phyloP scores from a whole-genome alignment of 2,329 filamentous ascomycete genomes.

The Colletotrichum simmondsii region DNA sequence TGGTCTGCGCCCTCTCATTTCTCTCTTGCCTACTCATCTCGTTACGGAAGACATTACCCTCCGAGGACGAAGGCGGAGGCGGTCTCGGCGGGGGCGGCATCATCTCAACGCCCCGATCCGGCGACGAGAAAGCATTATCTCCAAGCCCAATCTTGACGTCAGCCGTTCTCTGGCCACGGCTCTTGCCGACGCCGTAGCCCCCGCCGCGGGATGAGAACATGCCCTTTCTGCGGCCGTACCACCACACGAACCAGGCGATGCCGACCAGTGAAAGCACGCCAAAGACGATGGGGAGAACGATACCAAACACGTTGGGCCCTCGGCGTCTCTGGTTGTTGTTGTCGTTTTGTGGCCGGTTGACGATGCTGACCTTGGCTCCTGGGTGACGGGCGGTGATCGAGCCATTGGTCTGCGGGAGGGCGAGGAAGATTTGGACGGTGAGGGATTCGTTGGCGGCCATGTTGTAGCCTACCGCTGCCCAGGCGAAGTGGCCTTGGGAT shows the following conservation, averaged over 20 bases:
- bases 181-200: conserved; percentile 33
- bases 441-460: conserved; percentile 13
- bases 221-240: conserved; percentile 27
- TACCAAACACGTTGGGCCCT: conserved; percentile 19
- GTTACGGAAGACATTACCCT: conserved; percentile 28
- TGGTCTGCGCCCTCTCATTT: conserved; percentile 13
- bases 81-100: conserved; percentile 29
- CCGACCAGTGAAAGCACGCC: conserved; percentile 20
- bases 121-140: conserved; percentile 23
- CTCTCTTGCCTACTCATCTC: conserved; percentile 33
- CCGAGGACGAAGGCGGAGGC: background rate
- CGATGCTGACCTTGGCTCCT: conserved; percentile 31
- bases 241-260: conserved; percentile 31
- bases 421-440: conserved; percentile 32
- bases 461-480: conserved; percentile 20
- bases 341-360: background rate
- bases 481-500: conserved; percentile 34
- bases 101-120: conserved; percentile 31
- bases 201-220: conserved; percentile 26
- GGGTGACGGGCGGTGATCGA: conserved; percentile 15
- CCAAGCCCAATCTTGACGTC: conserved; percentile 17
- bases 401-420: conserved; percentile 21
- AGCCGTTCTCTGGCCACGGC: conserved; percentile 23
- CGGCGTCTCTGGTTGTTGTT: background rate
- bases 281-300: conserved; percentile 31